Evolutionary conservation across 805 yeast species (phyloP), one percentile per base, ranked within the genome.

Genomic region (Debaryomyces tyrocola): DNA sequence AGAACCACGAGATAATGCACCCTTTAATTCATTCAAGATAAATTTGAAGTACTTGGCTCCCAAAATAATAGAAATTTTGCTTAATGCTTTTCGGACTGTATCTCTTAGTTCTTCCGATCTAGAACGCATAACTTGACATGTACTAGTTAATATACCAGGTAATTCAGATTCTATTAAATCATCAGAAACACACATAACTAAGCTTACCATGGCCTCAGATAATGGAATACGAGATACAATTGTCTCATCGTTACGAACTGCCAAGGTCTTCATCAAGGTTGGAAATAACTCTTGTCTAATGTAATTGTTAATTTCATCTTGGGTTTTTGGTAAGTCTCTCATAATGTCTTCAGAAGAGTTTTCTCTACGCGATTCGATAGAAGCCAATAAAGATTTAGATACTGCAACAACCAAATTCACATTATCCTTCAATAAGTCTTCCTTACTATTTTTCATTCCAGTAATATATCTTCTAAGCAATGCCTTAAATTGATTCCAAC

Each of bases 61-160:
- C 29, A 92, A 73, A 27, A 79, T 70, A 0, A 66, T 57, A 1
- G 87, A 74, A 40, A 90, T 82, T 51, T 78, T 79, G 20, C 88
- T 83, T 43, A 94, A 69, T 15, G 85, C 81, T 50, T 83, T 85
- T 59, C 99, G 78, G 8, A 88, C 85, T 1, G 89, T 81, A 58
- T 94, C 97, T 69, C 99, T 83, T 35, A 91, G 72, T 49, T 87
- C 96, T 63, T 90, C 96, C 3, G 91, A 80, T 59, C 89, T 82
- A 21, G 94, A 82, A 54, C 97, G 77, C 63, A 94, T 73, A 27
- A 89, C 85, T 62, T 92, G 97, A 62, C 97, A 90, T n/a, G 90
- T 76, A 52, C 83, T 82, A 0, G 97, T 87, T 52, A 94, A 73
- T 10, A 87, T 78, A 20, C 95, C 94, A 0, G 98, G 96, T 20